Conservation (phyloP, 129 eudicot species). For the Ambrosia trifida region DNA sequence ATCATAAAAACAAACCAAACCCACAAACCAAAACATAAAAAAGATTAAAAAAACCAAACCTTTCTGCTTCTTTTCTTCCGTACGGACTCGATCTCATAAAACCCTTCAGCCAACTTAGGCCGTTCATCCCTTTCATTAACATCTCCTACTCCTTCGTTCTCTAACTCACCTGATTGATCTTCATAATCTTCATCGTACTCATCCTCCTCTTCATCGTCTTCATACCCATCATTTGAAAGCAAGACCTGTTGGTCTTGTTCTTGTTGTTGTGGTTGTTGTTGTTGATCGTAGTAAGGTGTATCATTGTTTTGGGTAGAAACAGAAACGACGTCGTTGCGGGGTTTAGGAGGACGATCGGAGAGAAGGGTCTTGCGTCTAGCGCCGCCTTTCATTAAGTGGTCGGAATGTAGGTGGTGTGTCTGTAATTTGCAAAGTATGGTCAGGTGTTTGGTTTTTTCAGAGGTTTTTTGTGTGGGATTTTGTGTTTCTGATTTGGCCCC, state of each 20-base stretch:
- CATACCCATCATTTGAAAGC: constrained; percentile 28
- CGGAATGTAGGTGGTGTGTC: background rate
- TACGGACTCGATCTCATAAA: constrained; percentile 74
- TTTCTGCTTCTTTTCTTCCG: constrained; percentile 71
- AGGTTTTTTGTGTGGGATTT: constrained; percentile 26
- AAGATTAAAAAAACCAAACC: constrained; percentile 37
- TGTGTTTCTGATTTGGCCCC: constrained; percentile 22
- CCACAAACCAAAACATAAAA: background rate
- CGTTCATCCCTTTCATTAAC: constrained; percentile 22
- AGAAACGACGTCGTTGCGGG: constrained; percentile 21
- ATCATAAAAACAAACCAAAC: background rate
- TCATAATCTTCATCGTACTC: constrained; percentile 23
- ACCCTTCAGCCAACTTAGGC: constrained; percentile 79
- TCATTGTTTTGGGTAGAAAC: constrained; percentile 12
- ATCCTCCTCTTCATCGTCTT: constrained; percentile 33
- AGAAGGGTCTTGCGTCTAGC: constrained; percentile 23
- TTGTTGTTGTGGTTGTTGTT: background rate
- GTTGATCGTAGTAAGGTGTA: constrained; percentile 18
- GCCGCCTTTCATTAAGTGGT: constrained; percentile 31
- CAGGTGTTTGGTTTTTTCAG: constrained; percentile 6
- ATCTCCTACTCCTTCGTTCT: constrained; percentile 16
- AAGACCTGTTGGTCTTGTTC: constrained; percentile 26
- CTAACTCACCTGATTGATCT: constrained; percentile 27
- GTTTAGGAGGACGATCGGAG: constrained; percentile 21
- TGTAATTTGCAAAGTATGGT: background rate